Conservation (phyloP, 805 yeast genomes). For the Candida verbasci region DNA sequence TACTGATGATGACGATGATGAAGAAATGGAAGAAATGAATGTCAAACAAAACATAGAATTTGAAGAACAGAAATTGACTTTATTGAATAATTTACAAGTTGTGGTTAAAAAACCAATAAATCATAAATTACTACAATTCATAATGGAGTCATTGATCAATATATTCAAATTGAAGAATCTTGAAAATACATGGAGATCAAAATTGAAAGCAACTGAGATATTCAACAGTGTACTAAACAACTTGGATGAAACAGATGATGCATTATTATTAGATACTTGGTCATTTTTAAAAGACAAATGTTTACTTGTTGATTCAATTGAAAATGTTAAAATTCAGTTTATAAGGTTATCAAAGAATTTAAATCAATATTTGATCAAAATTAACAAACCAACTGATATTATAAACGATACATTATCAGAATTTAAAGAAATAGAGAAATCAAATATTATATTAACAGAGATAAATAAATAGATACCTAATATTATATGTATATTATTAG, state of each 20-base stretch:
- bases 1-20: conserved; percentile 28
- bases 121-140: conserved; percentile 20
- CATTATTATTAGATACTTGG: conserved; percentile 22
- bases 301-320: conserved; percentile 41
- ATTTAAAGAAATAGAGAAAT: conserved; percentile 30
- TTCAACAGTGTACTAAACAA: conserved; percentile 18
- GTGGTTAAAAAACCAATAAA: conserved; percentile 18
- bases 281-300: conserved; percentile 21
- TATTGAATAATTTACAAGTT: conserved; percentile 32
- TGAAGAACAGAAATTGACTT: conserved; percentile 45
- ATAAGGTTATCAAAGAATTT: conserved; percentile 25
- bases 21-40: conserved; percentile 26
- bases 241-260: conserved; percentile 6
- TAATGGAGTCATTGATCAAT: conserved; percentile 18
- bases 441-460: conserved; percentile 45
- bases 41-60: conserved; percentile 38
- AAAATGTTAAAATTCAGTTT: conserved; percentile 55
- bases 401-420: conserved; percentile 13
- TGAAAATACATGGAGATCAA: conserved; percentile 59
- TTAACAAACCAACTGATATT: conserved; percentile 8
- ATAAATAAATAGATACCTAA: conserved; percentile 7
- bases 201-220: conserved; percentile 42
- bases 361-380: conserved; percentile 13
- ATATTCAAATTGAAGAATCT: conserved; percentile 22
- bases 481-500: conserved; percentile 1